Evolutionary conservation across 1,284 basidiomycete species (phyloP), one percentile per base, ranked within the genome.

Genomic region (Malassezia nana): DNA sequence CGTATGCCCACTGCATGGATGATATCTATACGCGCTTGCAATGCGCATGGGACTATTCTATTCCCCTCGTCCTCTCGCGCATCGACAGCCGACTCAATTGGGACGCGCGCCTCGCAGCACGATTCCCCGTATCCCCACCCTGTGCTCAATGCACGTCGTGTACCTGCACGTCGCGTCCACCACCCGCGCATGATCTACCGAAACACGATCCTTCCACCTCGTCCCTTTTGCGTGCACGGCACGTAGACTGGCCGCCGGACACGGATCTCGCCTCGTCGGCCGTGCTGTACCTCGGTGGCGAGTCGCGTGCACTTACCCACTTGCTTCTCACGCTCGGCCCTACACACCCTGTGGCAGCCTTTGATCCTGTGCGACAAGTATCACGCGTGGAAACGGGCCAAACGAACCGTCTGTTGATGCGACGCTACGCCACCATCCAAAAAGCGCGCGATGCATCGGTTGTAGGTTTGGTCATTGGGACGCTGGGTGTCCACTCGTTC

Each of bases 401-500:
- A 24, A 74, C 75, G 43, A 94, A 94, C 62, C 83, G 81, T 44
- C 78, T 95, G 6, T 81, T 98, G n/a, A 92, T 90, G 83, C 82
- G 87, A 1, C 83, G 94, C 13, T 92, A 96, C 61, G 85, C 84
- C 2, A 79, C 82, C 0, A 82, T 98, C 9, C 90, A 94, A 71
- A 84, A 84, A 67, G 90, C 92, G 1, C 81, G 89, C 40, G 86
- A 91, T 60, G 85, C 90, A 0, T 89, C 94, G 64, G 88, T 96
- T 0, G 88, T 95, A 60, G 94, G 89, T 0, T 88, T 98, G 31
- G 81, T 99, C 1, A 85, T 98, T 3, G 91, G 92, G 24, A 96
- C 92, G 1, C 81, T 98, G 6, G 91, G 91, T 40, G 84, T 96
- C 20, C 79, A 60, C 1, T 43, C 45, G 26, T 56, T 55, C 26